These are phyloP conservation scores for Aspergillus leporis DNA, from an alignment of 495 filamentous ascomycete species.

Conservation along the genomic window DNA sequence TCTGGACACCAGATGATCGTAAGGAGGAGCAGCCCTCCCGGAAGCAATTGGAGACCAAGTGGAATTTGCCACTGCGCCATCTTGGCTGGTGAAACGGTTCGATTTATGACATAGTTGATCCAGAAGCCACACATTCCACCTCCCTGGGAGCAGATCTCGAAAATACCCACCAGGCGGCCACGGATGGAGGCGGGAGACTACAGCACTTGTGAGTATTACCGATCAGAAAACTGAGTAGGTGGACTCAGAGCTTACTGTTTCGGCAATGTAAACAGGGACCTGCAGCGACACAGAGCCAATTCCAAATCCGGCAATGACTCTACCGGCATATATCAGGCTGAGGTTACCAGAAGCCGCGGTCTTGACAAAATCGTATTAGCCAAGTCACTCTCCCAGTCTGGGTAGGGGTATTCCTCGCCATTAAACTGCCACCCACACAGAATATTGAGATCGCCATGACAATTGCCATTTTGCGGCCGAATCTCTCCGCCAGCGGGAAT, in stretches of 20 bases:
- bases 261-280: slow-evolving; percentile 72
- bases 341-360: slow-evolving; percentile 49
- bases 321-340: slow-evolving; percentile 58
- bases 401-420: slow-evolving; percentile 22
- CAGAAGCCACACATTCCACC: slow-evolving; percentile 66
- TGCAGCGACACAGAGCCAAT: slow-evolving; percentile 71
- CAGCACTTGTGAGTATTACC: background rate
- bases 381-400: background rate
- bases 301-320: slow-evolving; percentile 64
- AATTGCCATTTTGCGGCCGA: slow-evolving; percentile 53
- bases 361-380: slow-evolving; percentile 26
- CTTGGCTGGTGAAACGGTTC: slow-evolving; percentile 22
- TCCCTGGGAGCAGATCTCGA: slow-evolving; percentile 64
- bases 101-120: slow-evolving; percentile 55
- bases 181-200: slow-evolving; percentile 72
- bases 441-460: slow-evolving; percentile 50
- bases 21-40: slow-evolving; percentile 37
- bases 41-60: slow-evolving; percentile 45
- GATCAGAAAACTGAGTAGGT: background rate
- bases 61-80: slow-evolving; percentile 46
- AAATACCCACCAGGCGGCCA: slow-evolving; percentile 70
- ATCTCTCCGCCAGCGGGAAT: slow-evolving; percentile 36
- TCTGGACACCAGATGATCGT: slow-evolving; percentile 42
- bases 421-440: slow-evolving; percentile 56
- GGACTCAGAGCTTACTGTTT: slow-evolving; percentile 29